Evolutionary conservation across 768 basidiomycete genomes (phyloP).

Genomic region (Lentinus tigrinus): DNA sequence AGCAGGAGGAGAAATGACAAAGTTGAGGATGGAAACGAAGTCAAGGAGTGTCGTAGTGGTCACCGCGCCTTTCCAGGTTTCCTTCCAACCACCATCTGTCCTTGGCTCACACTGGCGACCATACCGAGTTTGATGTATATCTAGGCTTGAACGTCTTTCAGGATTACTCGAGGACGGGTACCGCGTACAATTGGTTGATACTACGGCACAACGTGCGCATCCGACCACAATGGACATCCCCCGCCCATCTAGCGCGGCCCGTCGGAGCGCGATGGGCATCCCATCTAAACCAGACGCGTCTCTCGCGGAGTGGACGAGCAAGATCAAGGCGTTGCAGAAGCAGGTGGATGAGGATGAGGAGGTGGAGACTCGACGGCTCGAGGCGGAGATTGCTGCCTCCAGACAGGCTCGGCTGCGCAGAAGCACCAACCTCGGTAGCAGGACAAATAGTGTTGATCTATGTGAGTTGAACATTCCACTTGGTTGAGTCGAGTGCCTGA

Average conservation of each 20-base stretch:
- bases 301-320: slow-evolving; percentile 79
- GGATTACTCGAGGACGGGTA: no score
- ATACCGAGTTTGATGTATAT: no score
- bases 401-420: slow-evolving; percentile 45
- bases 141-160: no score
- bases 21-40: no score
- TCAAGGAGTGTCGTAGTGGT: no score
- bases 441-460: slow-evolving; percentile 40
- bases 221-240: slow-evolving; percentile 13
- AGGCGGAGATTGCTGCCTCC: slow-evolving; percentile 51
- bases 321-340: slow-evolving; percentile 76
- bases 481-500: neutral
- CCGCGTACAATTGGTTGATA: no score
- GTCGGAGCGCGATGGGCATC: slow-evolving; percentile 24
- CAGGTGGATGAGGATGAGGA: slow-evolving; percentile 83
- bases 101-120: no score
- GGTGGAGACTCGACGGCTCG: slow-evolving; percentile 67
- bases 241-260: slow-evolving; percentile 16
- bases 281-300: slow-evolving; percentile 54
- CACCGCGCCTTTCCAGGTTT: no score
- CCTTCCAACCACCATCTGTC: no score
- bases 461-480: slow-evolving; percentile 37
- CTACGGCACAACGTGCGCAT: neutral
- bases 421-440: slow-evolving; percentile 40
- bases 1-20: no score